Base-by-base conservation (phyloP, 257 asterid genomes). In the Solanum pimpinellifolium region DNA sequence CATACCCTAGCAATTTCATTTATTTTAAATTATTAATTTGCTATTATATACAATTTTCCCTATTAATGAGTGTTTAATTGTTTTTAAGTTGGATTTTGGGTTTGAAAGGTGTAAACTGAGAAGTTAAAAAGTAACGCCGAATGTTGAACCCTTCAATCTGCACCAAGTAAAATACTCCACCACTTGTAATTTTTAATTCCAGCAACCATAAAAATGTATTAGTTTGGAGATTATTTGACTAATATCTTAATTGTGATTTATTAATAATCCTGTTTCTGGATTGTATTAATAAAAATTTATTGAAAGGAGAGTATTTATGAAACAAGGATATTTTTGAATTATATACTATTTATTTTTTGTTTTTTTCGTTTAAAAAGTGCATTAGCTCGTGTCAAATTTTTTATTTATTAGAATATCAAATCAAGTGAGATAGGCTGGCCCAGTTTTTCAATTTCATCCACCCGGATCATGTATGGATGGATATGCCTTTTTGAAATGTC, bases 271-370 rank as follows among this genome's bases (percentile, higher is more conserved):
- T 49, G 21, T 49, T 15, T 7, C 59, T 49, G 60, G 21, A 49
- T 49, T 49, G 60, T 47, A 47, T 47, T 14, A 5, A 35, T 35
- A 35, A 35, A 49, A 49, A 14, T 49, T 49, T 20, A 49, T 1
- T 15, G 60, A 49, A 49, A 15, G 72, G 16, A n/a, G 73, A 6
- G 8, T 11, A 65, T 65, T 25, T n/a, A 1, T 52, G 33, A 11
- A 47, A 47, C 15, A 14, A 14, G 56, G 56, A 15, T 49, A 49
- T 35, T 35, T 35, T 35, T 35, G 1, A 35, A 35, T 35, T 35
- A 65, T 13, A 23, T 23, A 4, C 0, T 18, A 15, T 2, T 2
- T 12, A 25, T 66, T 7, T 13, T 66, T 0, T 2, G 3, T 1
- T 12, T 15, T 25, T 27, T 6, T 25, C 18, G 1, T 5, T 49